Evolutionary conservation across 163 green algal species (phyloP).

Genomic region (Picocystis sp.): DNA sequence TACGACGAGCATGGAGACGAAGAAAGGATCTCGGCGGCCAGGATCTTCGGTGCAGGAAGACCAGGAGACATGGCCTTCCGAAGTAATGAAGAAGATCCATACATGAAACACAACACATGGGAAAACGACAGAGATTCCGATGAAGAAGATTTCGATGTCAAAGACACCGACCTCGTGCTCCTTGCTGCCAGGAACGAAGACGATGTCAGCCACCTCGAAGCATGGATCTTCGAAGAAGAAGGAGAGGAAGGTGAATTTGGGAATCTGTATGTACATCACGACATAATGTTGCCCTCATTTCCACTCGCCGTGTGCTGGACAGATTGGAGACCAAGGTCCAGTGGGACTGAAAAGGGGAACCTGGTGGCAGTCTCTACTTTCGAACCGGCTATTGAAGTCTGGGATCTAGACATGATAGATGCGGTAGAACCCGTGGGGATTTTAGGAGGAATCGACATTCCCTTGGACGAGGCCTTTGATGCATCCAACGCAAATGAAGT

Average conservation of each 20-base stretch:
- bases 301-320: slow-evolving; percentile 75
- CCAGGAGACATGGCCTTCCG: slow-evolving; percentile 12
- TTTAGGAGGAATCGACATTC: slow-evolving; percentile 41
- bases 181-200: slow-evolving; percentile 81
- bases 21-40: slow-evolving; percentile 20
- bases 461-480: slow-evolving; percentile 5
- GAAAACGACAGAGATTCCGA: slow-evolving; percentile 47
- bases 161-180: slow-evolving; percentile 64
- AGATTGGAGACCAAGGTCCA: slow-evolving; percentile 38
- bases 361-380: slow-evolving; percentile 71
- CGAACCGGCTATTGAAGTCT: slow-evolving; percentile 89
- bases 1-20: slow-evolving; percentile 60
- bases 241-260: slow-evolving; percentile 31
- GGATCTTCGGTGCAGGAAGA: slow-evolving; percentile 28
- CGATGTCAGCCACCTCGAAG: slow-evolving; percentile 78
- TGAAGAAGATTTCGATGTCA: slow-evolving; percentile 50
- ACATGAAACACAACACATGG: slow-evolving; percentile 29
- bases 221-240: slow-evolving; percentile 33
- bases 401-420: slow-evolving; percentile 85
- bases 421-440: slow-evolving; percentile 53
- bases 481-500: slow-evolving; percentile 14
- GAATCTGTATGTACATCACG: slow-evolving; percentile 94
- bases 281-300: slow-evolving; percentile 82
- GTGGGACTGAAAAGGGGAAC: slow-evolving; percentile 19
- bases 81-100: slow-evolving; percentile 34